Percentiles rank a stretch among this genome's conserved stretches.
Evolutionary conservation across 805 yeast species (phyloP).

Genomic region (Zygosaccharomyces siamensis): DNA sequence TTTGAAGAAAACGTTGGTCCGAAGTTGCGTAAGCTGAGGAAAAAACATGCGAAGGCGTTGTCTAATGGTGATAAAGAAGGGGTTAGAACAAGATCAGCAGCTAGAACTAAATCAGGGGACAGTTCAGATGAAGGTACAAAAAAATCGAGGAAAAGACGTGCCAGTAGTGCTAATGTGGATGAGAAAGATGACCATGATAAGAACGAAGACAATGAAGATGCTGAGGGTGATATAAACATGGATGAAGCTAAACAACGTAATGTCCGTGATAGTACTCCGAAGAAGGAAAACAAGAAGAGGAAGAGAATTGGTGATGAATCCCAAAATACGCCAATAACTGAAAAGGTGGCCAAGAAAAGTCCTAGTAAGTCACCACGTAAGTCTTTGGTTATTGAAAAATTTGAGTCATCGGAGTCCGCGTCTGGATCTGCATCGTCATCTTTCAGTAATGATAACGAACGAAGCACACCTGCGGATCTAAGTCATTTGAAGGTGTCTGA

Average conservation of each 20-base stretch:
- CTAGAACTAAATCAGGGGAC: conserved; percentile 8
- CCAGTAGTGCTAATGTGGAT: background rate
- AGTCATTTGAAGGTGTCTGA: conserved; percentile 32
- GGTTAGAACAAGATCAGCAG: conserved; percentile 26
- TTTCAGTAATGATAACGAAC: conserved; percentile 20
- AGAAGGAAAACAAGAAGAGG: conserved; percentile 10
- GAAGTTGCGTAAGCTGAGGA: conserved; percentile 40
- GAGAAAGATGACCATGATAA: conserved; percentile 9
- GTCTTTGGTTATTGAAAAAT: conserved; percentile 20
- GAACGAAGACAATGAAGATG: conserved; percentile 9
- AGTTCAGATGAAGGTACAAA: conserved; percentile 1
- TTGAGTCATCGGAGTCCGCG: conserved; percentile 21
- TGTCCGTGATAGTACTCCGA: background rate
- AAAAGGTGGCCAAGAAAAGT: conserved; percentile 25
- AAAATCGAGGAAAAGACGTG: conserved; percentile 7
- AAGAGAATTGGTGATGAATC: conserved; percentile 12
- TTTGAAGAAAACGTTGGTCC: conserved; percentile 54
- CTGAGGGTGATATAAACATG: conserved; percentile 9
- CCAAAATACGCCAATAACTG: conserved; percentile 22
- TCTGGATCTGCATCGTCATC: conserved; percentile 17
- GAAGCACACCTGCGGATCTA: conserved; percentile 32
- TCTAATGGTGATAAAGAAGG: conserved; percentile 36
- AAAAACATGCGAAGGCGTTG: conserved; percentile 27
- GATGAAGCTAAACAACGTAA: background rate
- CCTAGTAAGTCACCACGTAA: conserved; percentile 25